Conservation (phyloP, 768 basidiomycete species). For the Mycena maculata region DNA sequence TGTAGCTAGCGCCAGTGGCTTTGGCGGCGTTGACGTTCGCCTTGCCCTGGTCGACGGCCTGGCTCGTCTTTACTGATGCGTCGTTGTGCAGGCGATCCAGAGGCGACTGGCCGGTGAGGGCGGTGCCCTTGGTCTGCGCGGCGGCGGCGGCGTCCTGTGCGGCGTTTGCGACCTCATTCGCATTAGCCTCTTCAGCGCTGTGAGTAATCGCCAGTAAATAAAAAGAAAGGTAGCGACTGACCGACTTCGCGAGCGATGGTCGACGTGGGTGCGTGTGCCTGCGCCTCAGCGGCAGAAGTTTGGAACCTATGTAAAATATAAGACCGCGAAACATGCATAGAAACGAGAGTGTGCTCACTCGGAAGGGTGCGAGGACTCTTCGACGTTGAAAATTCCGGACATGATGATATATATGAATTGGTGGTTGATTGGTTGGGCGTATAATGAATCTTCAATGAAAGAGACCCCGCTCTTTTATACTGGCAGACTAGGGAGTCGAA, state of each 20-base stretch:
- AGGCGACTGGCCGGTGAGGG: slow-evolving; percentile 46
- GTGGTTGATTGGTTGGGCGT: slow-evolving; percentile 8
- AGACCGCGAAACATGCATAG: background rate
- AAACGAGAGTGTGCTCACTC: slow-evolving; percentile 45
- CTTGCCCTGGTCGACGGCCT: slow-evolving; percentile 69
- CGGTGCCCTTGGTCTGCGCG: slow-evolving; percentile 56
- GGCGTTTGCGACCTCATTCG: slow-evolving; percentile 54
- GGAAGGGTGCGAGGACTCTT: slow-evolving; percentile 44
- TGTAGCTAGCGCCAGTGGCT: slow-evolving; percentile 58
- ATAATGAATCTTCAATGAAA: background rate
- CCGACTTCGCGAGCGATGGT: slow-evolving; percentile 56
- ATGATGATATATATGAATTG: slow-evolving; percentile 32
- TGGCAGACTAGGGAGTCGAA: background rate
- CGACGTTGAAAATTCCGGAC: slow-evolving; percentile 54
- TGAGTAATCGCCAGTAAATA: background rate
- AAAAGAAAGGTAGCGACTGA: slow-evolving; percentile 4
- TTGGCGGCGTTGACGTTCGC: slow-evolving; percentile 60
- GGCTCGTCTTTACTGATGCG: slow-evolving; percentile 56
- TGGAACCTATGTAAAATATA: slow-evolving; percentile 45
- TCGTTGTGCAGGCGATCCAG: slow-evolving; percentile 50
- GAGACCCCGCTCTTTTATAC: slow-evolving; percentile 2
- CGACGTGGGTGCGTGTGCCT: slow-evolving; percentile 58
- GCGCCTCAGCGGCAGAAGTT: slow-evolving; percentile 68
- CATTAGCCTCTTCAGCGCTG: slow-evolving; percentile 49
- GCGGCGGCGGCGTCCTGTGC: slow-evolving; percentile 63